Conservation (phyloP, 129 eudicot genomes). For the Lactuca saligna region DNA sequence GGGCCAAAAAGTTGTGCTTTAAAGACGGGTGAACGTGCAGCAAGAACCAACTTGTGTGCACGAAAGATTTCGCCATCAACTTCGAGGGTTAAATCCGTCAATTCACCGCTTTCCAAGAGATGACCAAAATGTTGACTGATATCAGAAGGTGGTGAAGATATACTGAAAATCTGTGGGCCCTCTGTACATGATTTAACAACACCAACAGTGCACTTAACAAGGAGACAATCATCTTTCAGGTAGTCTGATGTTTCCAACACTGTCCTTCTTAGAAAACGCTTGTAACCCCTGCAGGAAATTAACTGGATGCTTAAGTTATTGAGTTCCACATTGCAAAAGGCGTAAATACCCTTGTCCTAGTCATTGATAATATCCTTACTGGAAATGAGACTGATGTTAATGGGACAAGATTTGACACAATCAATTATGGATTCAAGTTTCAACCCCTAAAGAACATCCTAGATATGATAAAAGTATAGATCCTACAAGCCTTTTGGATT, state of each 20-base stretch:
- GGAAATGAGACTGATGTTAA: too few relatives aligned
- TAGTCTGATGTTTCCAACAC: slow-evolving; percentile 60
- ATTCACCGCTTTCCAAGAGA: slow-evolving; percentile 51
- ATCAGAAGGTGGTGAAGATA: slow-evolving; percentile 54
- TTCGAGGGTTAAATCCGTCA: slow-evolving; percentile 52
- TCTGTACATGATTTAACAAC: slow-evolving; percentile 56
- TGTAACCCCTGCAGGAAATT: slow-evolving; percentile 53
- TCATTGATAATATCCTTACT: too few relatives aligned
- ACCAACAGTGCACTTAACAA: slow-evolving; percentile 60
- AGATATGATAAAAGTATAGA: neutral
- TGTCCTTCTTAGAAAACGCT: slow-evolving; percentile 59
- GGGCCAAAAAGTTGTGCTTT: slow-evolving; percentile 70
- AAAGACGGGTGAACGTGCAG: slow-evolving; percentile 70
- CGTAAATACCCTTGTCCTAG: too few relatives aligned
- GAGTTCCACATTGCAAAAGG: too few relatives aligned
- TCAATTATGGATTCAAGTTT: too few relatives aligned
- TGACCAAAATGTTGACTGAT: slow-evolving; percentile 57
- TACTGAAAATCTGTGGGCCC: slow-evolving; percentile 47
- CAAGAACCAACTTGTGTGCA: slow-evolving; percentile 65
- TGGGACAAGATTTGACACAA: too few relatives aligned
- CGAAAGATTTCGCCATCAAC: slow-evolving; percentile 55
- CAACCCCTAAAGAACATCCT: neutral
- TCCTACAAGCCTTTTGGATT: too few relatives aligned
- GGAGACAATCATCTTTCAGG: slow-evolving; percentile 61
- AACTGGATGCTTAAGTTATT: slow-evolving; percentile 6